A percentile compares a stretch with the other conserved stretches of the same genome.
phyloP scores from a whole-genome alignment of 2,329 filamentous ascomycete genomes.

The Drechslerella coelobrocha region DNA sequence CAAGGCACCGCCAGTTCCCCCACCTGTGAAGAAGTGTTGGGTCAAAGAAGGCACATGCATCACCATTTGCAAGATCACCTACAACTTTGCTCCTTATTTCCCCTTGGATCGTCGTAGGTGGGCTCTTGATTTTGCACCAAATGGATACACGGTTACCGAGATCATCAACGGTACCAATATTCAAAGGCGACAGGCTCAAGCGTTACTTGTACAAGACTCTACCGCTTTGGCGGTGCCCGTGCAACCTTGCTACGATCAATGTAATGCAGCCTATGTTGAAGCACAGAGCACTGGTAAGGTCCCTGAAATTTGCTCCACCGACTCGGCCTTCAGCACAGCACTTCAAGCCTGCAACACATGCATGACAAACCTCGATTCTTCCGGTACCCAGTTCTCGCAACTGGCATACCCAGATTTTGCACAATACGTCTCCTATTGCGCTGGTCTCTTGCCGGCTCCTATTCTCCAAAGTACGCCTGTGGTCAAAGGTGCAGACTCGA shows the following conservation, averaged over 20 bases:
- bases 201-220: slow-evolving; percentile 34
- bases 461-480: slow-evolving; percentile 37
- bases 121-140: slow-evolving; percentile 28
- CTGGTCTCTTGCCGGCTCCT: slow-evolving; percentile 41
- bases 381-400: slow-evolving; percentile 40
- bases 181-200: slow-evolving; percentile 45
- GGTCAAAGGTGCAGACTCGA: slow-evolving; percentile 36
- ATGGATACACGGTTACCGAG: slow-evolving; percentile 26
- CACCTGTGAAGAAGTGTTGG: slow-evolving; percentile 20
- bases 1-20: slow-evolving; percentile 23
- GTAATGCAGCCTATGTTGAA: slow-evolving; percentile 36
- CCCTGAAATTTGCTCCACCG: slow-evolving; percentile 30
- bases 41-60: slow-evolving; percentile 10
- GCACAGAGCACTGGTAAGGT: slow-evolving; percentile 45
- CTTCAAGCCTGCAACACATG: slow-evolving; percentile 42
- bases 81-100: slow-evolving; percentile 37
- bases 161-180: slow-evolving; percentile 7
- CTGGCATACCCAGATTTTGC: slow-evolving; percentile 44
- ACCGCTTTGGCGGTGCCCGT: slow-evolving; percentile 34
- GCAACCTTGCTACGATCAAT: slow-evolving; percentile 39
- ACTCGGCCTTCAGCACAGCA: slow-evolving; percentile 39
- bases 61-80: slow-evolving; percentile 33
- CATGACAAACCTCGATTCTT: slow-evolving; percentile 30
- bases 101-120: slow-evolving; percentile 42
- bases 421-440: slow-evolving; percentile 47